phyloP scores from a whole-genome alignment of 495 filamentous ascomycete genomes.

The Penicillium flavigenum region DNA sequence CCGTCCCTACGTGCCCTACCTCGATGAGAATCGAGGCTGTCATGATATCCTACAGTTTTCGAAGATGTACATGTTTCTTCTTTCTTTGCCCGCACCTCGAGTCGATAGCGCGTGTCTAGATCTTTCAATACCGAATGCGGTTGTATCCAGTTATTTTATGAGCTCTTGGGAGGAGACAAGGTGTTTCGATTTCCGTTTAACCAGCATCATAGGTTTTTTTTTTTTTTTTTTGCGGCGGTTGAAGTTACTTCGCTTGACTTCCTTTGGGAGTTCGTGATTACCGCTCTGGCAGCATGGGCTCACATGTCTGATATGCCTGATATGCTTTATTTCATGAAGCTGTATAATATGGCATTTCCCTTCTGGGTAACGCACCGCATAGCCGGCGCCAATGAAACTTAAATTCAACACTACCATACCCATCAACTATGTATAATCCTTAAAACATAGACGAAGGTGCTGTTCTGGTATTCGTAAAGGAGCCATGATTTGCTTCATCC shows the following conservation, averaged over 20 bases:
- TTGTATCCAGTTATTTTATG: conserved; percentile 19
- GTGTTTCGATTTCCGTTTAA: conserved; percentile 26
- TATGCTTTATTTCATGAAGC: conserved; percentile 29
- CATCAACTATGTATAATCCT: background rate
- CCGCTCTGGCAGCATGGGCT: conserved; percentile 13
- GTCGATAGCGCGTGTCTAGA: conserved; percentile 37
- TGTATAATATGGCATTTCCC: conserved; percentile 28
- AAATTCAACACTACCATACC: background rate
- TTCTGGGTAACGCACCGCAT: conserved; percentile 5
- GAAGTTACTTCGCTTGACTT: conserved; percentile 18
- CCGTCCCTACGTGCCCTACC: conserved; percentile 18
- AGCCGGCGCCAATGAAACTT: conserved; percentile 6
- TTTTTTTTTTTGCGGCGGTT: conserved; percentile 16
- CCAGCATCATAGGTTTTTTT: conserved; percentile 20
- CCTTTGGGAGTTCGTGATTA: conserved; percentile 9
- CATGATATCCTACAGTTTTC: conserved; percentile 43
- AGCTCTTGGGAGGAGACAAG: conserved; percentile 18
- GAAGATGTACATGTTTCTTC: conserved; percentile 45
- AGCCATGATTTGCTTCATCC: background rate
- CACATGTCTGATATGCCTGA: conserved; percentile 22
- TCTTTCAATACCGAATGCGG: conserved; percentile 23
- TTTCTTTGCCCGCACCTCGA: conserved; percentile 21
- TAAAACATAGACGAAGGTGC: background rate
- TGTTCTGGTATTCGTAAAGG: background rate
- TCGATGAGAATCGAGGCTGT: conserved; percentile 40